Percentiles rank a stretch among this genome's conserved stretches.
Conservation (phyloP, 352 stramenopile genomes). For the Globisporangium abappressorium region DNA sequence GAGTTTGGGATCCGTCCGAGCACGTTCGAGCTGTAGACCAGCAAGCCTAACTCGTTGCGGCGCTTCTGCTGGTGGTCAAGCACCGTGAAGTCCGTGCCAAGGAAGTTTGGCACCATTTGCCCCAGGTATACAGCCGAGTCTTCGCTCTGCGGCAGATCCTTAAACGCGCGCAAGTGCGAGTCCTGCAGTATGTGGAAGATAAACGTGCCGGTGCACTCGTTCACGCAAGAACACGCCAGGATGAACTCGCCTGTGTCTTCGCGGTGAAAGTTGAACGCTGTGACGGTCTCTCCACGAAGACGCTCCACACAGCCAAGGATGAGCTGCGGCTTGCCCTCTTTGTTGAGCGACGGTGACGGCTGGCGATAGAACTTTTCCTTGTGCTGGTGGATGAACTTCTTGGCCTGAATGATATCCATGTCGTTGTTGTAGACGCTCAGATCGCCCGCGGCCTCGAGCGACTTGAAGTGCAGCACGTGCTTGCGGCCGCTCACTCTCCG, state of each 20-base stretch:
- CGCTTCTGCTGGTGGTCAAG: conserved; percentile 73
- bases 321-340: conserved; percentile 20
- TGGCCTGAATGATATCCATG: conserved; percentile 58
- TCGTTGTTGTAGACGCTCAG: conserved; percentile 64
- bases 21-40: conserved; percentile 81
- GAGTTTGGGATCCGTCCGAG: conserved; percentile 74
- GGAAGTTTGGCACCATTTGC: conserved; percentile 72
- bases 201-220: conserved; percentile 65
- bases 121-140: conserved; percentile 82
- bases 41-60: conserved; percentile 63
- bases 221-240: conserved; percentile 63
- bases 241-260: conserved; percentile 82
- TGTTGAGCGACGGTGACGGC: background rate
- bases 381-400: conserved; percentile 76
- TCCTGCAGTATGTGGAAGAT: conserved; percentile 85
- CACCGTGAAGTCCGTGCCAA: conserved; percentile 84
- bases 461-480: conserved; percentile 77
- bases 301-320: conserved; percentile 72
- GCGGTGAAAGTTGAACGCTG: conserved; percentile 79
- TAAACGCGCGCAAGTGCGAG: conserved; percentile 63
- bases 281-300: conserved; percentile 70
- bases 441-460: conserved; percentile 57
- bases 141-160: conserved; percentile 69
- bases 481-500: conserved; percentile 34
- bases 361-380: conserved; percentile 73